Evolutionary conservation across 768 basidiomycete species (phyloP).

Genomic region (Leccinum variicolor): DNA sequence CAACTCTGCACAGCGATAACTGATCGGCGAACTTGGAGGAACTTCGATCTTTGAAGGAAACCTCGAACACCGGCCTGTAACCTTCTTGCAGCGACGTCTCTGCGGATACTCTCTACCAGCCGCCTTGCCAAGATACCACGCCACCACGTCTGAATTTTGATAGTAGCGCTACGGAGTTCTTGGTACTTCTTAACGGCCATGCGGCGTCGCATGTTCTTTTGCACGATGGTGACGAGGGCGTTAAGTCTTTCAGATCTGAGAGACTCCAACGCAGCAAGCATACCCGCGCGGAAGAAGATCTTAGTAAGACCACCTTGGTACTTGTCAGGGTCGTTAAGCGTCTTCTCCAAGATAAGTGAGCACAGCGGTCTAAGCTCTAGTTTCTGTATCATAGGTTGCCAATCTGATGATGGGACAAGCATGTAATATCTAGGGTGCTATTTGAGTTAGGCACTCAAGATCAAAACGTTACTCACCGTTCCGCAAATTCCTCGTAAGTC

Average conservation of each 20-base stretch:
- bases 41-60: slow-evolving; percentile 70
- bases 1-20: slow-evolving; percentile 81
- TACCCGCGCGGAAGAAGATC: slow-evolving; percentile 99
- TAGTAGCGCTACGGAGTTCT: slow-evolving; percentile 64
- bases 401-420: slow-evolving; percentile 83
- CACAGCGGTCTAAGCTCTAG: slow-evolving; percentile 81
- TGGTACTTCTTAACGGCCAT: slow-evolving; percentile 83
- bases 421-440: slow-evolving; percentile 78
- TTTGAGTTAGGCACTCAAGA: slow-evolving; percentile 19
- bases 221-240: slow-evolving; percentile 88
- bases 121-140: slow-evolving; percentile 77
- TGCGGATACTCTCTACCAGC: slow-evolving; percentile 66
- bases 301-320: slow-evolving; percentile 97
- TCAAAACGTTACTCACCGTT: slow-evolving; percentile 58
- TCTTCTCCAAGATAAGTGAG: slow-evolving; percentile 76
- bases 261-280: slow-evolving; percentile 94
- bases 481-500: slow-evolving; percentile 98
- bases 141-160: slow-evolving; percentile 94
- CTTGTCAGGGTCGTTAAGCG: slow-evolving; percentile 92
- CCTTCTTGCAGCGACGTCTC: slow-evolving; percentile 69
- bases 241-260: slow-evolving; percentile 86
- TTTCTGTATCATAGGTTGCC: slow-evolving; percentile 82
- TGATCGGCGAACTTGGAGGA: slow-evolving; percentile 57
- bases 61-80: slow-evolving; percentile 73
- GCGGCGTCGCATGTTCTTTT: slow-evolving; percentile 92